These are phyloP conservation scores for Penicillium alfredii DNA, from an alignment of 495 filamentous ascomycete genomes.

Conservation along the genomic window DNA sequence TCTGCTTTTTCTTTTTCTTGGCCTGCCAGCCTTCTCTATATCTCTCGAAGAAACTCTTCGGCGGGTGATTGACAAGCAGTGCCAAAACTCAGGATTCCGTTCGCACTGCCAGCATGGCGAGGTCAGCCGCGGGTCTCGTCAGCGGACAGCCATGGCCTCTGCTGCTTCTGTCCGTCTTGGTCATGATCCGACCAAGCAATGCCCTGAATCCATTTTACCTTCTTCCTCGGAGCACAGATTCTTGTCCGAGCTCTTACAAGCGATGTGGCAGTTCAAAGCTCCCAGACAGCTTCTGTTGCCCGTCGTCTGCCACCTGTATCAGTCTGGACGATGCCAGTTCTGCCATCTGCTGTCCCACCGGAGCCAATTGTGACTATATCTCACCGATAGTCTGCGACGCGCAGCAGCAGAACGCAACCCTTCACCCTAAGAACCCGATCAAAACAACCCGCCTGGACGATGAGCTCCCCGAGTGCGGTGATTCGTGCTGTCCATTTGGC, in stretches of 20 bases:
- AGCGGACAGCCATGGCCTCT: slow-evolving; percentile 13
- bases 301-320: slow-evolving; percentile 54
- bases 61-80: too few species aligned
- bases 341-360: slow-evolving; percentile 70
- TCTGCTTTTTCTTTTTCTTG: slow-evolving; percentile 1
- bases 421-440: slow-evolving; percentile 54
- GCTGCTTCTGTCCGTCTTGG: slow-evolving; percentile 22
- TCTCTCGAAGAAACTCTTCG: too few species aligned
- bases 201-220: slow-evolving; percentile 27
- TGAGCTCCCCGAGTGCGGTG: slow-evolving; percentile 51
- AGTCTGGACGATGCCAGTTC: slow-evolving; percentile 60
- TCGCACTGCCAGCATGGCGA: slow-evolving; percentile 20
- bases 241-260: slow-evolving; percentile 43
- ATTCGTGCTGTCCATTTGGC: slow-evolving; percentile 70
- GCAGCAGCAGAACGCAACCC: slow-evolving; percentile 54
- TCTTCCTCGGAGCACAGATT: slow-evolving; percentile 25
- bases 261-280: slow-evolving; percentile 51
- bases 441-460: slow-evolving; percentile 62
- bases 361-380: slow-evolving; percentile 57
- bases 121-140: slow-evolving; percentile 3
- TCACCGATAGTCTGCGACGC: slow-evolving; percentile 67
- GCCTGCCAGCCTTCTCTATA: not conserved
- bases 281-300: slow-evolving; percentile 73
- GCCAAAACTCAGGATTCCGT: too few species aligned
- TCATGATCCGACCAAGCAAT: slow-evolving; percentile 23